These are phyloP conservation scores for Aspergillus indologenus DNA, from an alignment of 495 filamentous ascomycete genomes.

Conservation along the genomic window DNA sequence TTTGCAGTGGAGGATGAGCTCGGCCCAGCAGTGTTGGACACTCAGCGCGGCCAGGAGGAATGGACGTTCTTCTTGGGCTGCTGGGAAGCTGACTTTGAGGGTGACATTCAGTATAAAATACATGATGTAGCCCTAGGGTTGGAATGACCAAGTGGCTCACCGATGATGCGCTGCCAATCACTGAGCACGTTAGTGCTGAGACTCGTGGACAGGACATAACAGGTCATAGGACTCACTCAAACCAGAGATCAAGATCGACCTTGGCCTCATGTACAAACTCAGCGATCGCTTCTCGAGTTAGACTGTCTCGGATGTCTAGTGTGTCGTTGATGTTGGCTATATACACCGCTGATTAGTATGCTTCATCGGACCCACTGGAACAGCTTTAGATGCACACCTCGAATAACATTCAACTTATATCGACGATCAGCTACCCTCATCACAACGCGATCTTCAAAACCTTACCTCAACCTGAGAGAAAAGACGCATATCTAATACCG, in stretches of 20 bases:
- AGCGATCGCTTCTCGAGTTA: conserved; percentile 29
- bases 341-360: neutral
- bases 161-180: conserved; percentile 45
- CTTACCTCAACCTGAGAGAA: conserved; percentile 51
- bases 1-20: conserved; percentile 50
- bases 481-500: conserved; percentile 46
- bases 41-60: conserved; percentile 37
- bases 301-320: conserved; percentile 17
- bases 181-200: conserved; percentile 21
- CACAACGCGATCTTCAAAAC: neutral
- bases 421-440: conserved; percentile 8
- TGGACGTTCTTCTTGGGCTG: conserved; percentile 32
- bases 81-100: conserved; percentile 20
- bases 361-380: neutral
- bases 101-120: neutral
- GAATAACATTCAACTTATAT: conserved; percentile 37
- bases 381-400: conserved; percentile 26
- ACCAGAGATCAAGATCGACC: conserved; percentile 46
- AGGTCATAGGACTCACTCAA: conserved; percentile 30
- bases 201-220: neutral
- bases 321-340: conserved; percentile 37
- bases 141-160: conserved; percentile 16
- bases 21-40: conserved; percentile 47
- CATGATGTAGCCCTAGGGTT: neutral
- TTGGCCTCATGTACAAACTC: conserved; percentile 45